Evolutionary conservation across 140 eudicot species (phyloP).

Genomic region (Flaveria floridana): DNA sequence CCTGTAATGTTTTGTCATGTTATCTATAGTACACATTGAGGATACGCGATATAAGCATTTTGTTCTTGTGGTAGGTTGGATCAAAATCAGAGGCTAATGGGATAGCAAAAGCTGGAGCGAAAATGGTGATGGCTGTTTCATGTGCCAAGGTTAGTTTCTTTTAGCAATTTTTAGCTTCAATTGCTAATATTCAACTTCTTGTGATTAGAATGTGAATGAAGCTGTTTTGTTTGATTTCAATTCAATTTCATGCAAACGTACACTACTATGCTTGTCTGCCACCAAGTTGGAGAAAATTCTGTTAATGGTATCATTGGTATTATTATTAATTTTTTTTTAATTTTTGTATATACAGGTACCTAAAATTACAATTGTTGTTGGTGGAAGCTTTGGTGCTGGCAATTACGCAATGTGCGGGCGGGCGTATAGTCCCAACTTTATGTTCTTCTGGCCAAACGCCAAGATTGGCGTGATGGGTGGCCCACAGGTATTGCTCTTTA

Average conservation of each 20-base stretch:
- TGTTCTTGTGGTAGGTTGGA: conserved; percentile 66
- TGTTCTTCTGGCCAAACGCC: conserved; percentile 99
- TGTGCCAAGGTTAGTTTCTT: conserved; percentile 81
- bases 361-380: conserved; percentile 77
- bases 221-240: not conserved
- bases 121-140: conserved; percentile 99
- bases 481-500: conserved; percentile 64
- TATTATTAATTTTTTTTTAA: not conserved
- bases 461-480: conserved; percentile 99
- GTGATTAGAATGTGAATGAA: not conserved
- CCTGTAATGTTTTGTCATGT: conserved; percentile 12
- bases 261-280: not conserved
- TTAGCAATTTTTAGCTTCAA: not conserved
- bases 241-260: not conserved
- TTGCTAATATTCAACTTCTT: conserved; percentile 4
- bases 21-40: not conserved
- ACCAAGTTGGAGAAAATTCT: not conserved
- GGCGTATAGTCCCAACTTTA: conserved; percentile 92
- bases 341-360: conserved; percentile 60
- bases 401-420: conserved; percentile 99
- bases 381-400: conserved; percentile 99
- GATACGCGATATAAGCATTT: not conserved
- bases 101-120: conserved; percentile 98
- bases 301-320: not conserved
- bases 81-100: conserved; percentile 96